These are phyloP conservation scores for Polyporus arcularius DNA, from an alignment of 768 basidiomycete genomes.

Conservation along the genomic window DNA sequence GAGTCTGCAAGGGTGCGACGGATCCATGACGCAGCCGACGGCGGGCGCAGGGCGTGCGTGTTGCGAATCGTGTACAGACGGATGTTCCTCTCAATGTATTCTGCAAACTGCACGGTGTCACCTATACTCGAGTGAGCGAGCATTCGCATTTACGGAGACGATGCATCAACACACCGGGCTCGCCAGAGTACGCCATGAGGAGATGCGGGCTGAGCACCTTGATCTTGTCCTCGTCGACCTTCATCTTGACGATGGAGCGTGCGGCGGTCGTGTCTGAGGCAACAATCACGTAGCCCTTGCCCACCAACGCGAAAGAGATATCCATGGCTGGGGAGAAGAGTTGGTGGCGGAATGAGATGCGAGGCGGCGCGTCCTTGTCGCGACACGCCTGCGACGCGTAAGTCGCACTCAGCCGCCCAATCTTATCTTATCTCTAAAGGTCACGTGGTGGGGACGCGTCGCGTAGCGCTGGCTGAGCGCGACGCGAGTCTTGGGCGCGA, in stretches of 20 bases:
- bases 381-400: constrained; percentile 18
- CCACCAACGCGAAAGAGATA: constrained; percentile 86
- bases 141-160: neutral
- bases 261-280: constrained; percentile 90
- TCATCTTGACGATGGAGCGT: constrained; percentile 97
- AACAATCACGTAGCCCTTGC: constrained; percentile 91
- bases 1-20: constrained; percentile 88
- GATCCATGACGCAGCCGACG: constrained; percentile 94
- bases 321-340: constrained; percentile 58
- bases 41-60: constrained; percentile 86
- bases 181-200: constrained; percentile 93
- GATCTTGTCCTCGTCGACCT: constrained; percentile 95
- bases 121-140: constrained; percentile 45
- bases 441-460: neutral
- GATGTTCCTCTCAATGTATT: constrained; percentile 94
- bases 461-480: neutral
- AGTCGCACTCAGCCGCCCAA: neutral
- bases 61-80: constrained; percentile 96
- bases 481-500: neutral
- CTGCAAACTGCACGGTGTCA: constrained; percentile 95
- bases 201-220: constrained; percentile 88
- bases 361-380: neutral
- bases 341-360: neutral
- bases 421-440: neutral
- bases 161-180: constrained; percentile 63